Base-by-base conservation (phyloP, 202 grass and related monocot species). In the Brachypodium distachyon region DNA sequence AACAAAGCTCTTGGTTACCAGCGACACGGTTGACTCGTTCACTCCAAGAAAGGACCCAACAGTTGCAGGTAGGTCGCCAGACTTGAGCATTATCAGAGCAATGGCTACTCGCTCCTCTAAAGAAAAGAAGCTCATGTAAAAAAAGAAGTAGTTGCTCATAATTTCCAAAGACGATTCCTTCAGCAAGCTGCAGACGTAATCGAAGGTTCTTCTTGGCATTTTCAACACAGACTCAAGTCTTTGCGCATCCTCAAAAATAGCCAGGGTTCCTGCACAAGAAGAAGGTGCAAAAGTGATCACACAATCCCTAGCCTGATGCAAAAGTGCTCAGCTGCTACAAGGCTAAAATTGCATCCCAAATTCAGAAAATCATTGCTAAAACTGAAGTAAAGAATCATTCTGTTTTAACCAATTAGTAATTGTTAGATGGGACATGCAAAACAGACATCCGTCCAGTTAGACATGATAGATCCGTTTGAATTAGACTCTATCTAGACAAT, bases 181-280 rank as follows among this genome's bases (percentile, higher is more conserved):
- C 47, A 94, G 86, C 44, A 94, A 74, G 26, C 69, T 84, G 28
- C 88, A 97, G 47, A 94, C 78, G 42, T 92, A 97, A 56, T 92
- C 64, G 21, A 97, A 97, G 4, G 94, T 91, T 84, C 65, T 88
- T 76, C 89, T 94, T 54, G 86, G 64, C 61, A 97, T 91, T 87
- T 92, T 97, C 38, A 94, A 86, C 23, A 94, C 3, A 28, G 55
- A 85, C 71, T 93, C 74, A 52, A 97, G 93, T 62, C 66, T 79
- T 22, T 81, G 84, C 17, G 72, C 14, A 37, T 93, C 88, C 52
- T 87, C 51, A 2, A 53, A 52, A 60, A 16, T 36, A 79, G 80
- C 44, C 37, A 87, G 60, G 14, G 51, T 52, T 61, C 74, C 85
- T 87, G 19, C 17, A 60, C 10, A 3, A 41, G 26, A 65, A 83